Evolutionary conservation across 2,329 filamentous ascomycete genomes (phyloP), one percentile per base, ranked within the genome.

Genomic region (Macrophomina tecta): DNA sequence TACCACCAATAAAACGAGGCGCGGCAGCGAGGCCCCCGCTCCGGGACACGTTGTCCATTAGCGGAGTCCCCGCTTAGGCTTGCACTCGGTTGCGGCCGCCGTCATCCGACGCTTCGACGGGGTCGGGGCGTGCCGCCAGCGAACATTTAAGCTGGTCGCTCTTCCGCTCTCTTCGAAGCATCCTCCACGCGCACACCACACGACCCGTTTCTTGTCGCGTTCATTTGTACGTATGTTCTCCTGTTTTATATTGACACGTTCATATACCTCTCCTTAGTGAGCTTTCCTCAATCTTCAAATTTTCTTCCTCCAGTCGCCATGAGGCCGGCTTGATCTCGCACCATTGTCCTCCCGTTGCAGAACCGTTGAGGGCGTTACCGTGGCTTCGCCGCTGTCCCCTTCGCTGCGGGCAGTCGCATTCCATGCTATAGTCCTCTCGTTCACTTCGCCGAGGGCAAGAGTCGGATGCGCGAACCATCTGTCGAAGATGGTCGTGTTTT

Each of bases 351-450:
- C 18, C 12, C 36, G 18, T 18, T 42, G 45, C 12, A n/a, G 16
- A 18, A n/a, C 1, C 7, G n/a, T n/a, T 40, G 36, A 42, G 53
- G 53, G 53, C 18, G 16, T 56, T 56, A 56, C 46, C 53, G 53
- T 56, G 53, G 53, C 53, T 42, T 56, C 46, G 46, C 53, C 36
- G 16, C 6, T 56, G 36, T 12, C 36, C 53, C 53, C 53, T 56
- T 56, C 1, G 7, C 18, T 30, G 34, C 53, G 53, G 18, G 18
- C 36, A 56, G 53, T 5, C 53, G 53, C 46, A 30, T 40, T 40
- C 34, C 36, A 42, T 34, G 46, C 53, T 28, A 30, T 42, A 40
- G 11, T 56, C 53, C 53, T 56, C 53, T 42, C 32, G 4, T 48
- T 5, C 8, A 5, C 45, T 48, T 14, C 18, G 36, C 11, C 9